Evolutionary conservation across 2,329 filamentous ascomycete species (phyloP), one percentile per base, ranked within the genome.

Genomic region (Scytalidium sp.): DNA sequence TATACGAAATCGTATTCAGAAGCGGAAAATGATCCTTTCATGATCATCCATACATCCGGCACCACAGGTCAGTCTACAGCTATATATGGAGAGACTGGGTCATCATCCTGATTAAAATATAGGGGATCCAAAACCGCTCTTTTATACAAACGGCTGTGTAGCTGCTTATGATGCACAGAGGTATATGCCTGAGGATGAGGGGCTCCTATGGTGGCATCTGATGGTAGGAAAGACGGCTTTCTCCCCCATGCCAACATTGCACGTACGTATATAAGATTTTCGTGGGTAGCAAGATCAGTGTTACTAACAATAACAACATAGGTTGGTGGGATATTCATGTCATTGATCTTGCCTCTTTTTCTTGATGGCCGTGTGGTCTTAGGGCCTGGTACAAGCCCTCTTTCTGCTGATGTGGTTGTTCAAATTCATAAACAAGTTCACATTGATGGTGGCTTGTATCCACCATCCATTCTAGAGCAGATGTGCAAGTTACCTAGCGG

Each of bases 31-130:
- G 41, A 32, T 19, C 43, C 43, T 11, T 50, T 43, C 41, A 36
- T 56, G 21, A 50, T 54, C n/a, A 46, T 56, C 17, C 52, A 56
- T n/a, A 51, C 54, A 22, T 55, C 54, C 6, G 54, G 54, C 3
- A 54, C 52, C 17, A 56, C 54, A 21, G 54, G 54, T 56, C 29
- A 36, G 42, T 41, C 15, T 27, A 27, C 13, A 7, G 25, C 25
- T 13, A 27, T 27, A 13, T 27, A 27, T 7, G 13, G 25, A 27
- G 25, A 27, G 7, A 27, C n/a, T 27, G 25, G 25, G 13, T 7
- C 25, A 7, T 7, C 7, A 13, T 7, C 7, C 13, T 27, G 25
- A 27, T 13, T 7, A 36, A n/a, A 15, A 4, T 4, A 15, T 10
- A 45, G 21, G 25, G 9, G 7, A 6, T 9, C 21, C 43, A 17